phyloP scores from a whole-genome alignment of 805 yeast genomes.

The Candida oleophila region DNA sequence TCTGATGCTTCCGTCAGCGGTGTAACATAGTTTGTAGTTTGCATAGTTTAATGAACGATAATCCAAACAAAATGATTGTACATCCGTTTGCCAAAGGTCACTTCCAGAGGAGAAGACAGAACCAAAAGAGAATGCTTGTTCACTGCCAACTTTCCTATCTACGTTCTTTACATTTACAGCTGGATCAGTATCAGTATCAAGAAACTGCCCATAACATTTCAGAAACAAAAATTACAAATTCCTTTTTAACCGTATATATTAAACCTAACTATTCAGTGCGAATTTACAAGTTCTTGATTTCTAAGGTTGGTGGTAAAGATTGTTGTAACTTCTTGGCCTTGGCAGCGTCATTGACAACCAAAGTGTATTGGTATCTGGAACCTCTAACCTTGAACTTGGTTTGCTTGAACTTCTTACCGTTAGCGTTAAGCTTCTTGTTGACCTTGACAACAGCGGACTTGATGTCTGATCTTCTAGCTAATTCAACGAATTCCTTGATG shows the following conservation, averaged over 20 bases:
- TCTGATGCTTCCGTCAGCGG: too few species aligned
- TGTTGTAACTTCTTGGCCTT: conserved; percentile 97
- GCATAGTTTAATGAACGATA: not conserved
- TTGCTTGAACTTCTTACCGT: conserved; percentile 84
- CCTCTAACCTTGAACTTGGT: conserved; percentile 99
- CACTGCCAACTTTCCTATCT: too few species aligned
- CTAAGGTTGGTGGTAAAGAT: conserved; percentile 93
- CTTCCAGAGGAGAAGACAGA: too few species aligned
- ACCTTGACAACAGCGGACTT: conserved; percentile 91
- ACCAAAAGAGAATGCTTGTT: too few species aligned
- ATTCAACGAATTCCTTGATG: conserved; percentile 95
- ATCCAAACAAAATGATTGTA: too few species aligned
- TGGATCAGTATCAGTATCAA: too few species aligned
- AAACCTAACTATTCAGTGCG: not conserved
- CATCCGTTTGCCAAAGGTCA: too few species aligned
- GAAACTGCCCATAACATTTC: too few species aligned
- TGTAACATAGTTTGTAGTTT: not conserved
- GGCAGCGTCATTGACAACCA: conserved; percentile 90
- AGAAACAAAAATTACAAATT: not conserved
- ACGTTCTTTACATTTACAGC: not conserved
- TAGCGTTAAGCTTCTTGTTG: conserved; percentile 77
- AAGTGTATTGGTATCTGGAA: conserved; percentile 89
- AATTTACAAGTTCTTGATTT: conserved; percentile 53
- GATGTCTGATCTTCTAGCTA: conserved; percentile 95
- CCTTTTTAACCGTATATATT: conserved; percentile 1